Percentiles rank a stretch among this genome's conserved stretches.
phyloP scores from a whole-genome alignment of 306 rosid species.

The Rosa persica region DNA sequence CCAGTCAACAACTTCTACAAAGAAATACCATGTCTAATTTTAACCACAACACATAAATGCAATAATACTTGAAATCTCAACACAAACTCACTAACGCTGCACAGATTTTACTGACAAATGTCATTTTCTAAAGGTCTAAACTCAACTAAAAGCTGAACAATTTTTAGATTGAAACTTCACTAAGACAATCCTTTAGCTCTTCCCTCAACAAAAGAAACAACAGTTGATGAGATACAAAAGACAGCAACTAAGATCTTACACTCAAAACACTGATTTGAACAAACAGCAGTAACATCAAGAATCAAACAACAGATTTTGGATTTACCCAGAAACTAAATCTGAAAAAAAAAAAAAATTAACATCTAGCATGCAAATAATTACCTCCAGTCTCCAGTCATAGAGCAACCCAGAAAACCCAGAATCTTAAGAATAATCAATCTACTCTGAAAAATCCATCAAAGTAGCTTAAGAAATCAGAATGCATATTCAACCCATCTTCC shows the following conservation, averaged over 20 bases:
- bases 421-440: conserved; percentile 21
- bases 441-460: conserved; percentile 31
- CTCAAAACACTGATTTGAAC: neutral
- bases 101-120: neutral
- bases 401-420: conserved; percentile 29
- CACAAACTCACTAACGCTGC: conserved; percentile 12
- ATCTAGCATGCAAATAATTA: neutral
- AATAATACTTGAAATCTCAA: conserved; percentile 27
- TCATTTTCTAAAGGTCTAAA: neutral
- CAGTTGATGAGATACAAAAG: neutral
- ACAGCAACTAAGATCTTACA: neutral
- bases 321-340: conserved; percentile 21
- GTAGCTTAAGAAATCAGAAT: conserved; percentile 23
- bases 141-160: neutral
- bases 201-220: neutral
- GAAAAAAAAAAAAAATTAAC: neutral
- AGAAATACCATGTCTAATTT: neutral
- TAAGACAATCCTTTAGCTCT: neutral
- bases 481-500: conserved; percentile 28
- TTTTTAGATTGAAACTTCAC: neutral
- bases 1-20: conserved; percentile 24
- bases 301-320: conserved; percentile 2
- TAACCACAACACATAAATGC: neutral
- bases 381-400: conserved; percentile 26
- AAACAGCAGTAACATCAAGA: conserved; percentile 5